A percentile compares a stretch with the other conserved stretches of the same genome.
Conservation (phyloP, 2,329 filamentous ascomycete genomes). For the Claviceps digitariae region DNA sequence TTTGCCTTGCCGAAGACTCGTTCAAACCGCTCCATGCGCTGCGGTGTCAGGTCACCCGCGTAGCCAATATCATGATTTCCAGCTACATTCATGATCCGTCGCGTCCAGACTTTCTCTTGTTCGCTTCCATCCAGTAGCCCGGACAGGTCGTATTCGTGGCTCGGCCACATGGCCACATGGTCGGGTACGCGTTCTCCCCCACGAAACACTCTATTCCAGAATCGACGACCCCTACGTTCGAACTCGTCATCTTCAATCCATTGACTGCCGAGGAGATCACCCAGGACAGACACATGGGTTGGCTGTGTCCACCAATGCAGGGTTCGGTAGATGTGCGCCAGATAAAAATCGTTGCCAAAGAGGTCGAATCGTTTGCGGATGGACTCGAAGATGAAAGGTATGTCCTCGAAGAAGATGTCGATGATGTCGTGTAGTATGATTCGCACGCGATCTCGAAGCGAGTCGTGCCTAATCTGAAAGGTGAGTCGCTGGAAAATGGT, state of each 20-base stretch:
- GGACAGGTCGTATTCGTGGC: constrained; percentile 33
- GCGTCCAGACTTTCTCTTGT: constrained; percentile 48
- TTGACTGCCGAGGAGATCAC: constrained; percentile 86
- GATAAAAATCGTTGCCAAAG: constrained; percentile 86
- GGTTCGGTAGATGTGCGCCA: constrained; percentile 81
- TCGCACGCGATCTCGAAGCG: constrained; percentile 37
- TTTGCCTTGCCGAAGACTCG: constrained; percentile 74
- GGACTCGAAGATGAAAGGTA: constrained; percentile 52
- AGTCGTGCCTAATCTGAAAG: constrained; percentile 30
- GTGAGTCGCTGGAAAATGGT: constrained; percentile 33
- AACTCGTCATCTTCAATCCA: constrained; percentile 89
- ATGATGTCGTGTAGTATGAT: constrained; percentile 43
- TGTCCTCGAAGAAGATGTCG: constrained; percentile 52
- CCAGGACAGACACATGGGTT: constrained; percentile 78
- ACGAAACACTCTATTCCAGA: constrained; percentile 70
- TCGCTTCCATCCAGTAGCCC: constrained; percentile 33
- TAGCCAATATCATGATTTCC: constrained; percentile 98
- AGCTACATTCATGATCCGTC: constrained; percentile 71
- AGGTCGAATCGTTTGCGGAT: constrained; percentile 73
- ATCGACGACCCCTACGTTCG: constrained; percentile 53
- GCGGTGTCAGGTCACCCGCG: constrained; percentile 72
- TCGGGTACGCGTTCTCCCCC: constrained; percentile 50
- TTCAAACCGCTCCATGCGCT: constrained; percentile 70
- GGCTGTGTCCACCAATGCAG: constrained; percentile 73
- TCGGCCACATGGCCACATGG: constrained; percentile 35